Conservation (phyloP, 2,329 filamentous ascomycete species). For the Byssoonygena ceratinophila region DNA sequence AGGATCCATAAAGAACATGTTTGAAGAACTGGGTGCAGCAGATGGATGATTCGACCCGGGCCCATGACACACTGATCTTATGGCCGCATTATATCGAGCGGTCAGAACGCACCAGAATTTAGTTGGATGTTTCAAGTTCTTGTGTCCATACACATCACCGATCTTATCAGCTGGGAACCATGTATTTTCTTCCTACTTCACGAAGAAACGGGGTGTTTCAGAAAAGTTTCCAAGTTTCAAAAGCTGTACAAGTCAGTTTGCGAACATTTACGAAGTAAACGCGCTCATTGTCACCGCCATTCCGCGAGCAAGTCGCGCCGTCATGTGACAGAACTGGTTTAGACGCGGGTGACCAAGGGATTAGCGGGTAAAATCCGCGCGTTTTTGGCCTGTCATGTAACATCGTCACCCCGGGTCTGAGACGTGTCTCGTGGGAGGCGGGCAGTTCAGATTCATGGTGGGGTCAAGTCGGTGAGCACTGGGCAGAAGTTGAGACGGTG, state of each 20-base stretch:
- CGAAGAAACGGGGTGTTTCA: not conserved
- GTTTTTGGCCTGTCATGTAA: not conserved
- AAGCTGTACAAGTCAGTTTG: not conserved
- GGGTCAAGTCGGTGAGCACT: slow-evolving; percentile 2
- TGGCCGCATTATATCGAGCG: too few species aligned
- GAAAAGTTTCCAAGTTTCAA: not conserved
- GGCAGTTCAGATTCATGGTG: not conserved
- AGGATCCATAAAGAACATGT: not conserved
- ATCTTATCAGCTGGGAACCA: not conserved
- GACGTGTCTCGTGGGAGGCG: too few species aligned
- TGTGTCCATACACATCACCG: not conserved
- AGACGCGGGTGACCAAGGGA: not conserved
- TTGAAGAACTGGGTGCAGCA: not conserved
- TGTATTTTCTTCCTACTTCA: not conserved
- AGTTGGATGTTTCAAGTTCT: not conserved
- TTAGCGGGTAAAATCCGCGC: not conserved
- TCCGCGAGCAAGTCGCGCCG: not conserved
- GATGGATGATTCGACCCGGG: not conserved
- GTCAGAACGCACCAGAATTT: not conserved
- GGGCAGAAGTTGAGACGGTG: not conserved
- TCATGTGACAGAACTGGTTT: not conserved
- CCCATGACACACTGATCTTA: too few species aligned
- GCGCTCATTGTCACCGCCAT: not conserved
- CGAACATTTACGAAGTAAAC: not conserved
- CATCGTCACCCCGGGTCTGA: too few species aligned